These are phyloP conservation scores for Hibiscus mutabilis DNA, from an alignment of 345 rosid species.

Conservation along the genomic window DNA sequence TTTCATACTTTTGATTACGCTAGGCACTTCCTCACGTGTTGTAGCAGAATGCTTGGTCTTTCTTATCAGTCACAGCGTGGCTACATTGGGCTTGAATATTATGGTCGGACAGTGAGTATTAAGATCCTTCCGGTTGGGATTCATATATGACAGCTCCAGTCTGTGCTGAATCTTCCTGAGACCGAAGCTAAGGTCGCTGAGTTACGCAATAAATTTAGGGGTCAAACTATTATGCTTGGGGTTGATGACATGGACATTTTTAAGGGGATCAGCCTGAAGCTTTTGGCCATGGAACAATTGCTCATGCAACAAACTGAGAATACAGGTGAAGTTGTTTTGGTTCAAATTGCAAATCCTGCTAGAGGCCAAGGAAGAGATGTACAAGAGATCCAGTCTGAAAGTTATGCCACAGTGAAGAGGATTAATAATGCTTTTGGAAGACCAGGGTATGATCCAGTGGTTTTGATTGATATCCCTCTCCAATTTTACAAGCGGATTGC, in stretches of 20 bases:
- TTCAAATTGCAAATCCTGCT: slow-evolving; percentile 95
- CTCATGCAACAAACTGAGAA: slow-evolving; percentile 65
- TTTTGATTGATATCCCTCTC: slow-evolving; percentile 62
- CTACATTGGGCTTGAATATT: slow-evolving; percentile 1
- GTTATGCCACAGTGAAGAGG: slow-evolving; percentile 56
- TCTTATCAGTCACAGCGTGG: slow-evolving; percentile 73
- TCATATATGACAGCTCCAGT: slow-evolving; percentile 25
- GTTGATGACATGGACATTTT: slow-evolving; percentile 4
- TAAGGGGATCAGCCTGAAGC: slow-evolving; percentile 15
- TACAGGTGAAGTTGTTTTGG: slow-evolving; percentile 70
- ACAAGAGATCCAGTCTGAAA: slow-evolving; percentile 73
- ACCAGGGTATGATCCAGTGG: slow-evolving; percentile 67
- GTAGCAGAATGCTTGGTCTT: slow-evolving; percentile 92
- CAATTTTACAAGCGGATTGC: slow-evolving; percentile 67
- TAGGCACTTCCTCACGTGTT: slow-evolving; percentile 87
- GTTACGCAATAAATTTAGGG: slow-evolving; percentile 2
- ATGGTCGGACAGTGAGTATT: slow-evolving; percentile 32
- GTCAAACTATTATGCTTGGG: slow-evolving; percentile 2
- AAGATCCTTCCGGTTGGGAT: slow-evolving; percentile 95
- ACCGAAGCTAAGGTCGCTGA: neutral
- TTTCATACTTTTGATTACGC: slow-evolving; percentile 98
- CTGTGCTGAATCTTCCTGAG: slow-evolving; percentile 2
- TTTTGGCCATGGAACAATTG: slow-evolving; percentile 90
- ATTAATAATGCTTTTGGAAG: slow-evolving; percentile 73
- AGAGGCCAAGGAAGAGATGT: slow-evolving; percentile 91